These are phyloP conservation scores for Acacia acuminata DNA, from an alignment of 306 rosid genomes.

Conservation along the genomic window DNA sequence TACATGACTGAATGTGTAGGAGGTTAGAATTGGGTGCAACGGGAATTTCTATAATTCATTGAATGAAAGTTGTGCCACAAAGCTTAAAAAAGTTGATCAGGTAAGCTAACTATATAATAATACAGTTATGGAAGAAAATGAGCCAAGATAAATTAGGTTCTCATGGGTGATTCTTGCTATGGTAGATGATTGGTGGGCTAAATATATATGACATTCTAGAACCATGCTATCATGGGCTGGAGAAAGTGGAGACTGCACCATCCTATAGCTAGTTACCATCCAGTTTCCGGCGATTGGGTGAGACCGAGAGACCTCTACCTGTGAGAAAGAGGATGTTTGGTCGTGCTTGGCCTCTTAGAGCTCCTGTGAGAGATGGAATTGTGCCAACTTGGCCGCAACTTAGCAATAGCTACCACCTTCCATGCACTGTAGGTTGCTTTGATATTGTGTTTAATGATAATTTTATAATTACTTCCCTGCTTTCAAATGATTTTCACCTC, in stretches of 20 bases:
- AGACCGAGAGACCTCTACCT: constrained; percentile 83
- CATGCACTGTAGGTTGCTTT: constrained; percentile 79
- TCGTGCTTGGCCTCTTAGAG: constrained; percentile 95
- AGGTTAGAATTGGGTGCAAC: constrained; percentile 45
- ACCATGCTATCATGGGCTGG: constrained; percentile 78
- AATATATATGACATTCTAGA: constrained; percentile 87
- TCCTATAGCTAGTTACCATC: constrained; percentile 52
- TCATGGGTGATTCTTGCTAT: constrained; percentile 28
- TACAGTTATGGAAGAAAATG: constrained; percentile 9
- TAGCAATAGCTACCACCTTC: constrained; percentile 41
- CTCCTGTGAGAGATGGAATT: constrained; percentile 82
- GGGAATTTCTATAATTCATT: constrained; percentile 59
- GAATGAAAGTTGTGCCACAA: constrained; percentile 40
- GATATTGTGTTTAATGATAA: constrained; percentile 10
- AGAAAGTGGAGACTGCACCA: constrained; percentile 31
- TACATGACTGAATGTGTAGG: constrained; percentile 53
- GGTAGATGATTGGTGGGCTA: constrained; percentile 58
- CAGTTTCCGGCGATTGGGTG: constrained; percentile 76
- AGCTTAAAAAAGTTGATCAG: constrained; percentile 63
- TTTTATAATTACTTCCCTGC: constrained; percentile 1
- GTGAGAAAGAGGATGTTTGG: constrained; percentile 96
- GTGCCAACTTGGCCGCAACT: constrained; percentile 93
- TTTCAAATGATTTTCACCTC: background rate
- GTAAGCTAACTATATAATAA: constrained; percentile 37
- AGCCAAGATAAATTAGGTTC: constrained; percentile 22